These are phyloP conservation scores for Ceratocystis lukuohia DNA, from an alignment of 2,329 filamentous ascomycete species.

Conservation along the genomic window DNA sequence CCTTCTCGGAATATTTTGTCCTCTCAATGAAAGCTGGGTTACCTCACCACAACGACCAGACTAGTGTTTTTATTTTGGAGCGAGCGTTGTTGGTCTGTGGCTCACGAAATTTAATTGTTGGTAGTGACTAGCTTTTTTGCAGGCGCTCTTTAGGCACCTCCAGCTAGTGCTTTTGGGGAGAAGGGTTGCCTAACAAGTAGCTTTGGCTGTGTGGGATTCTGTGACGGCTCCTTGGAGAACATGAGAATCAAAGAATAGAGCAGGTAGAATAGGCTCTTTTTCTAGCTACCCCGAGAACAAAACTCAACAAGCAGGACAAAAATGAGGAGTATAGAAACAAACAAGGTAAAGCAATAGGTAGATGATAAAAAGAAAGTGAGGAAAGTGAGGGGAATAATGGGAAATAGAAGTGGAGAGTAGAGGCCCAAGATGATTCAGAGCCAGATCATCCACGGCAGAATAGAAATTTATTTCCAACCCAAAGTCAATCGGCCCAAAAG, in stretches of 20 bases:
- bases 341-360: not conserved
- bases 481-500: not conserved
- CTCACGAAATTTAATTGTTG: constrained; percentile 2
- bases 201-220: not conserved
- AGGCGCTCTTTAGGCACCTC: constrained; percentile 11
- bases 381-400: too few species aligned
- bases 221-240: not conserved
- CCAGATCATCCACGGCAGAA: constrained; percentile 8
- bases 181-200: not conserved
- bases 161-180: not conserved
- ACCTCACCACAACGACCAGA: not conserved
- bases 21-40: not conserved
- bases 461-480: not conserved
- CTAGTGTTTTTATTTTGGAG: constrained; percentile 2
- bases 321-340: not conserved
- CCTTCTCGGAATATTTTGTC: not conserved
- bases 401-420: not conserved
- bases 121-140: not conserved
- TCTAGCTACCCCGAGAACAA: not conserved
- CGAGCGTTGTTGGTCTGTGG: constrained; percentile 4
- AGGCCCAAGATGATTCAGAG: constrained; percentile 5
- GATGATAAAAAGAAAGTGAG: not conserved
- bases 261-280: not conserved
- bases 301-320: not conserved
- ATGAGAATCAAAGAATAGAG: not conserved